Base-by-base conservation (phyloP, 495 filamentous ascomycete species). In the Aspergillus funiculosus region DNA sequence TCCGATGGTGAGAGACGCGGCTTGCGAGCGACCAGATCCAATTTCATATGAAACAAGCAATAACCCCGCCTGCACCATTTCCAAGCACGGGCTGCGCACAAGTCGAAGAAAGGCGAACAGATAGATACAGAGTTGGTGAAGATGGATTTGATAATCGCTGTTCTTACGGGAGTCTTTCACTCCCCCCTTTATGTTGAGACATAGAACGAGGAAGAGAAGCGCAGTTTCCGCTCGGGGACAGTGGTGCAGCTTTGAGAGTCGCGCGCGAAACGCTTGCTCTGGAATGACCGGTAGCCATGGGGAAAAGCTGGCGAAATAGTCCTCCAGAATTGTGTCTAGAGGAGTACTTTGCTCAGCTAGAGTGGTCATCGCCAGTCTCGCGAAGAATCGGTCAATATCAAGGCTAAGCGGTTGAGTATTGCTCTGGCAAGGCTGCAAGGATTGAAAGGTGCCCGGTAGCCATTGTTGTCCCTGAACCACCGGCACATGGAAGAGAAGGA, bases 211-310 rank as follows among this genome's bases (percentile, higher is more conserved):
- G n/a, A 47, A 14, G 2, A 47, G 3, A 2, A 47, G 15, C 8
- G 44, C 44, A 3, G 25, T 30, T 24, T 38, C 44, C 10, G 44
- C 44, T 3, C 9, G 9, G 5, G 44, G 44, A 4, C 21, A 11
- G 7, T 1, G 2, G 6, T 29, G 21, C 2, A 47, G 44, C 15
- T 38, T 24, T 3, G 25, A 37, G 6, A 39, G 11, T 21, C 25
- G 31, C 5, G 18, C 8, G 6, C 14, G 44, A 17, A 47, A 31
- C 8, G 44, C 17, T 11, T 31, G 22, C 26, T 39, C 44, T 5
- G 13, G 17, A n/a, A 47, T 37, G 3, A 47, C 34, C 7, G 44
- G 44, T 13, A 47, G 15, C 44, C 44, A 47, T 2, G 32, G 32
- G 9, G 38, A 34, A 15, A 47, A 39, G n/a, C 22, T 21, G 0